A percentile compares a stretch with the other conserved stretches of the same genome.
Conservation (phyloP, 2,329 filamentous ascomycete genomes). For the Nannizziopsis arthrosporioides region DNA sequence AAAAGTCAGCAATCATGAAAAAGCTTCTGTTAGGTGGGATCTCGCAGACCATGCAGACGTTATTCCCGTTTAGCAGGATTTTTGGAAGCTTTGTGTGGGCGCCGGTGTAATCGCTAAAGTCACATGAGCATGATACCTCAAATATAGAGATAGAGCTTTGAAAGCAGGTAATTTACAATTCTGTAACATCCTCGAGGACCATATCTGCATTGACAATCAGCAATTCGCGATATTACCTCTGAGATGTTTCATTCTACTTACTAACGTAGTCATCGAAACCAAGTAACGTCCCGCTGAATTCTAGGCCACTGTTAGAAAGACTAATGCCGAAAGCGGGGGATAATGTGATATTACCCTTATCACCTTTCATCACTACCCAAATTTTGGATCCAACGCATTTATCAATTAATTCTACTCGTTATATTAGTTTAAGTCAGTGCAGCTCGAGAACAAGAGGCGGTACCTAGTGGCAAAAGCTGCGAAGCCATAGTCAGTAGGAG, state of each 20-base stretch:
- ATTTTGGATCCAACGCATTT: slow-evolving; percentile 96
- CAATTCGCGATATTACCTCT: not conserved
- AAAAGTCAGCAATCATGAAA: slow-evolving; percentile 4
- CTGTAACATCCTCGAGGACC: slow-evolving; percentile 93
- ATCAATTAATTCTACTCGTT: slow-evolving; percentile 75
- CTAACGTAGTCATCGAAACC: slow-evolving; percentile 99
- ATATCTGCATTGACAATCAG: slow-evolving; percentile 54
- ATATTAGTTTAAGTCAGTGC: not conserved
- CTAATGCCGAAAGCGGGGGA: not conserved
- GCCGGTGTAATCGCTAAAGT: slow-evolving; percentile 71
- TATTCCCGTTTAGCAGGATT: slow-evolving; percentile 94
- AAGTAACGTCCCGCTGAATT: slow-evolving; percentile 87
- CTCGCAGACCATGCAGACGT: slow-evolving; percentile 89
- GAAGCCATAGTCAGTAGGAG: slow-evolving; percentile 47
- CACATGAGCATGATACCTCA: slow-evolving; percentile 4
- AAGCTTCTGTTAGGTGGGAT: not conserved
- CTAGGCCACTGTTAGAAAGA: slow-evolving; percentile 38
- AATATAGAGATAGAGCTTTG: not conserved
- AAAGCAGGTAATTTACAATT: slow-evolving; percentile 55
- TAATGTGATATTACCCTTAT: slow-evolving; percentile 60
- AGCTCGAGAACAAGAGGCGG: slow-evolving; percentile 1
- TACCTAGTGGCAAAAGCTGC: slow-evolving; percentile 61
- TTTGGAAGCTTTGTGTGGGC: slow-evolving; percentile 81
- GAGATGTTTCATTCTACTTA: slow-evolving; percentile 46
- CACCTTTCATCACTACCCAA: slow-evolving; percentile 99